Evolutionary conservation across 495 filamentous ascomycete genomes (phyloP).

Genomic region (Hypomontagnella monticulosa): DNA sequence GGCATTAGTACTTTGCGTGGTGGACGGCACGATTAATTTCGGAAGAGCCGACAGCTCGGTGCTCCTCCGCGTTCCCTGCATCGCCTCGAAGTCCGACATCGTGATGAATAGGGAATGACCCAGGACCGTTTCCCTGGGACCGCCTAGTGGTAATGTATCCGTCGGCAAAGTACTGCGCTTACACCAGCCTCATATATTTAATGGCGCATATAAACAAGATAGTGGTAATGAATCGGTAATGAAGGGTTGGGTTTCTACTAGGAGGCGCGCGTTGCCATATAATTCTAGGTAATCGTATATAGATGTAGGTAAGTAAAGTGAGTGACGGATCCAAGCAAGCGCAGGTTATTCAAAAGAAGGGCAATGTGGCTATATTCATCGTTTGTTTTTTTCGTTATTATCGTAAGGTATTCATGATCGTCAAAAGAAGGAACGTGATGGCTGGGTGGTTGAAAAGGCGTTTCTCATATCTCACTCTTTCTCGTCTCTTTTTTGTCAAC

Average conservation of each 20-base stretch:
- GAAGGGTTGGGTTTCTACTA: slow-evolving; percentile 12
- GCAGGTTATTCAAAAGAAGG: slow-evolving; percentile 36
- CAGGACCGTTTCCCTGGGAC: slow-evolving; percentile 11
- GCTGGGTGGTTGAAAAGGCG: slow-evolving; percentile 16
- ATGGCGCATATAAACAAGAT: not conserved
- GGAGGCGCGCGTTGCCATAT: slow-evolving; percentile 5
- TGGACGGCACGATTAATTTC: slow-evolving; percentile 18
- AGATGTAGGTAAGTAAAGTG: slow-evolving; percentile 24
- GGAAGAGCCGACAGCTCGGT: slow-evolving; percentile 27
- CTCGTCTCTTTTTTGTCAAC: slow-evolving; percentile 11
- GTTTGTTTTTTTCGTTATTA: slow-evolving; percentile 29
- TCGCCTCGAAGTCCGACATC: slow-evolving; percentile 16
- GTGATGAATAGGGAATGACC: not conserved
- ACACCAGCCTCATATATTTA: slow-evolving; percentile 15
- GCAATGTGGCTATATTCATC: slow-evolving; percentile 34
- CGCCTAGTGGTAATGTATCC: slow-evolving; percentile 13
- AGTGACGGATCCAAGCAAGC: slow-evolving; percentile 28
- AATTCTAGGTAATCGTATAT: slow-evolving; percentile 9
- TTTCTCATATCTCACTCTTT: slow-evolving; percentile 24
- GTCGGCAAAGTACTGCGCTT: slow-evolving; percentile 9
- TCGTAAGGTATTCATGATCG: slow-evolving; percentile 21
- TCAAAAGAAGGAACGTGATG: slow-evolving; percentile 24
- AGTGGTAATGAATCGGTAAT: slow-evolving; percentile 13
- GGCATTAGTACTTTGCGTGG: slow-evolving; percentile 3
- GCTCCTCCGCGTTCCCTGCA: slow-evolving; percentile 22